Evolutionary conservation across 805 yeast genomes (phyloP).

Genomic region (Lachancea lanzarotensis): DNA sequence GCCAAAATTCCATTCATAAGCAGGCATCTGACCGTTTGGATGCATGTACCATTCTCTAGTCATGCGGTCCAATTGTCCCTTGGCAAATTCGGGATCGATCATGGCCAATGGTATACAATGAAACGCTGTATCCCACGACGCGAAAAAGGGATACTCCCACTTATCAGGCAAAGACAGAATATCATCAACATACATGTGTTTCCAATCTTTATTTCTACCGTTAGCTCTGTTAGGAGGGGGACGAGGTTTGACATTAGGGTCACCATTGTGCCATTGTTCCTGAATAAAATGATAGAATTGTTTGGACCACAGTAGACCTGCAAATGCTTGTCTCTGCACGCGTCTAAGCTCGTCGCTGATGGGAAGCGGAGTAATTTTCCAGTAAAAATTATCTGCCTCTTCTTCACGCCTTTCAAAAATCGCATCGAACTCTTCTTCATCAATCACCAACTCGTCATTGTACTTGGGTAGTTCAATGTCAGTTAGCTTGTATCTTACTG

Average conservation of each 20-base stretch:
- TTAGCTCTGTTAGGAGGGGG: conserved; percentile 78
- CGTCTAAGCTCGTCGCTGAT: conserved; percentile 70
- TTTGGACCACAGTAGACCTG: conserved; percentile 90
- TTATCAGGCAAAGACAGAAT: conserved; percentile 86
- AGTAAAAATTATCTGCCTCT: conserved; percentile 90
- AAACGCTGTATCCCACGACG: conserved; percentile 96
- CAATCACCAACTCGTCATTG: conserved; percentile 41
- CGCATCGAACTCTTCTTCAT: conserved; percentile 68
- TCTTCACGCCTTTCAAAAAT: conserved; percentile 63
- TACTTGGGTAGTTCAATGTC: conserved; percentile 26
- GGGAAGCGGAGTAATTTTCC: conserved; percentile 82
- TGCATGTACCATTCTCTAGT: conserved; percentile 97
- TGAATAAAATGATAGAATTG: conserved; percentile 85
- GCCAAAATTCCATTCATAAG: conserved; percentile 92
- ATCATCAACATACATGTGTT: conserved; percentile 81
- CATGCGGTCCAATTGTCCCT: conserved; percentile 75
- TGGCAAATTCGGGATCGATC: conserved; percentile 90
- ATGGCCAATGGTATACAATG: conserved; percentile 89
- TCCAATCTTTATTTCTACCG: conserved; percentile 87
- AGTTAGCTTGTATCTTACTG: conserved; percentile 70
- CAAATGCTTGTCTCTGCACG: conserved; percentile 89
- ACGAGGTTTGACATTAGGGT: conserved; percentile 63
- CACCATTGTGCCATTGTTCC: conserved; percentile 83
- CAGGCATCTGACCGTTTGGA: conserved; percentile 96
- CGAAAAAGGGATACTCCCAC: conserved; percentile 94